A percentile compares a stretch with the other conserved stretches of the same genome.
Evolutionary conservation across 495 filamentous ascomycete species (phyloP).

Genomic region (Thermochaetoides thermophila): DNA sequence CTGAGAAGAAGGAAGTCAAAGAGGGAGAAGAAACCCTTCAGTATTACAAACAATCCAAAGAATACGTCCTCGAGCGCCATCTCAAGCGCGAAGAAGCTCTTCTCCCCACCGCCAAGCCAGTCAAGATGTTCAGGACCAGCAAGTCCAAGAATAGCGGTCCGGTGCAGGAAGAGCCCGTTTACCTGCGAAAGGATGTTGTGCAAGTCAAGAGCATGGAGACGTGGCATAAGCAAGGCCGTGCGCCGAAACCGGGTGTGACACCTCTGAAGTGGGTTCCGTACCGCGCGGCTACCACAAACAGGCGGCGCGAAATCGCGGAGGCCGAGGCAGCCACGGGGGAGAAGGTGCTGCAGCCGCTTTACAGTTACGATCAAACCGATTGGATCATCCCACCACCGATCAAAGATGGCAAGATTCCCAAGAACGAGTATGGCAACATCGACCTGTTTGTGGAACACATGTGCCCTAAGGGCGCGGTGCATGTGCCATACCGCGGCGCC

Average conservation of each 20-base stretch:
- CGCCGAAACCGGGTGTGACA: slow-evolving; percentile 48
- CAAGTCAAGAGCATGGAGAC: slow-evolving; percentile 83
- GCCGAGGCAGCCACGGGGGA: slow-evolving; percentile 59
- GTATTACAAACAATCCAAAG: slow-evolving; percentile 70
- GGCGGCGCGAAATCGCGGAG: slow-evolving; percentile 83
- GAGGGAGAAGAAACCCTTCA: slow-evolving; percentile 69
- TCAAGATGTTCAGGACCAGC: slow-evolving; percentile 58
- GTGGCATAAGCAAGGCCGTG: slow-evolving; percentile 94
- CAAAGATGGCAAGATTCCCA: slow-evolving; percentile 71
- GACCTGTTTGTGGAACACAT: slow-evolving; percentile 90
- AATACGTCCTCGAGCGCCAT: slow-evolving; percentile 77
- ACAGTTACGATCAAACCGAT: slow-evolving; percentile 72
- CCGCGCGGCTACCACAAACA: slow-evolving; percentile 74
- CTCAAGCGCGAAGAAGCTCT: slow-evolving; percentile 88
- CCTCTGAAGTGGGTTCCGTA: slow-evolving; percentile 80
- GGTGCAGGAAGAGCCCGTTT: slow-evolving; percentile 64
- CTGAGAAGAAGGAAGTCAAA: slow-evolving; percentile 55
- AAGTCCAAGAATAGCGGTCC: slow-evolving; percentile 52
- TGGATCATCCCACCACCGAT: slow-evolving; percentile 85
- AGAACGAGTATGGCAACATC: slow-evolving; percentile 92
- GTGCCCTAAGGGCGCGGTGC: slow-evolving; percentile 74
- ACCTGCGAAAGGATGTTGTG: slow-evolving; percentile 62
- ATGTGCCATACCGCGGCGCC: slow-evolving; percentile 65
- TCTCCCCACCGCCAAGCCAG: slow-evolving; percentile 47
- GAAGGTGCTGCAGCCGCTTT: slow-evolving; percentile 77